Conservation (phyloP, 2,329 filamentous ascomycete species). For the Alternaria ethzedia region DNA sequence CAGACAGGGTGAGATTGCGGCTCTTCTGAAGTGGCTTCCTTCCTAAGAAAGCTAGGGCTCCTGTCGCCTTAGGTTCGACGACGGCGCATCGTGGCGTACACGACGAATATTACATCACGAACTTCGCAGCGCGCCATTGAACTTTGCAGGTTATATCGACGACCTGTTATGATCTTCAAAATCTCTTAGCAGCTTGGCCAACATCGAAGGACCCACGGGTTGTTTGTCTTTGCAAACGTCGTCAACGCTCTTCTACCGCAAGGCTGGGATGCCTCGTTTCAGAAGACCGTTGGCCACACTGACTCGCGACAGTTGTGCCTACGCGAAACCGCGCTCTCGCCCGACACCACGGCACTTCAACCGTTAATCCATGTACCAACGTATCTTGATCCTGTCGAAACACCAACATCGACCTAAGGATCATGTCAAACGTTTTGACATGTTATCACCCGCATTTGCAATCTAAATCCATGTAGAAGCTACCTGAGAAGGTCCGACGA, state of each 20-base stretch:
- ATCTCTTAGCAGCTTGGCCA: neutral
- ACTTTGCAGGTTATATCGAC: neutral
- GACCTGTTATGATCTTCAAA: neutral
- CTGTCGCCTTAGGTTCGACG: neutral
- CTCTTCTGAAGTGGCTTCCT: neutral
- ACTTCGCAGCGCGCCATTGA: neutral
- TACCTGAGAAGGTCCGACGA: neutral
- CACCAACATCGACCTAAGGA: constrained; percentile 21
- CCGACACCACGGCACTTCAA: constrained; percentile 15
- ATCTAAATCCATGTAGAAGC: constrained; percentile 18
- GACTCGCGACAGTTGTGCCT: neutral
- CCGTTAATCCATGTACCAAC: constrained; percentile 16
- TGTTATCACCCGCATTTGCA: constrained; percentile 4
- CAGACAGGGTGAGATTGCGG: neutral
- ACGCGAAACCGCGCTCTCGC: constrained; percentile 11
- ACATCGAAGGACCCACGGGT: neutral
- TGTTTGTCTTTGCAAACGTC: constrained; percentile 28
- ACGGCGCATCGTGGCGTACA: neutral
- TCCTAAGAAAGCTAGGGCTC: neutral
- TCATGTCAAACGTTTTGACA: constrained; percentile 17
- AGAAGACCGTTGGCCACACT: neutral
- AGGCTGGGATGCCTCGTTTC: neutral
- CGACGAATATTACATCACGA: neutral
- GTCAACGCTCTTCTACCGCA: constrained; percentile 8
- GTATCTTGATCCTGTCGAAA: constrained; percentile 22